phyloP scores from a whole-genome alignment of 768 basidiomycete species.

The Tremella yokohamensis region DNA sequence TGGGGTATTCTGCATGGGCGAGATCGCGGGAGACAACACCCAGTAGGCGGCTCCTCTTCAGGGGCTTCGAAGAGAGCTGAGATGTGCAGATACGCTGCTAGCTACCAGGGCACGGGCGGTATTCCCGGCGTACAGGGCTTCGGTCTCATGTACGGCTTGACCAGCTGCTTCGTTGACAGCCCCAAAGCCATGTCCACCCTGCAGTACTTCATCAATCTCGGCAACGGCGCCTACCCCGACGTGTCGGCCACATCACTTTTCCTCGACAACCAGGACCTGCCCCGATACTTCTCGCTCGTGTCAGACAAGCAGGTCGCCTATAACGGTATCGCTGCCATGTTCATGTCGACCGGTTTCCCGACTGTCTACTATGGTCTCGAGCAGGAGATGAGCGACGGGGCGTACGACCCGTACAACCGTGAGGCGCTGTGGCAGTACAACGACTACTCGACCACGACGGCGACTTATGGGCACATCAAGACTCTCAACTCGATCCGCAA shows the following conservation, averaged over 20 bases:
- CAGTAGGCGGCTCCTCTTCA: slow-evolving; percentile 4
- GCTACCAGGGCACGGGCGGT: slow-evolving; percentile 25
- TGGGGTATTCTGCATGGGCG: slow-evolving; percentile 39
- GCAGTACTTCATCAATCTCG: slow-evolving; percentile 13
- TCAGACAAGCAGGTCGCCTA: slow-evolving; percentile 23
- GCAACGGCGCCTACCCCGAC: slow-evolving; percentile 13
- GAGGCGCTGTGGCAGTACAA: slow-evolving; percentile 37
- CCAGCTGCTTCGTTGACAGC: slow-evolving; percentile 14
- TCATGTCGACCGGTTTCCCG: slow-evolving; percentile 38
- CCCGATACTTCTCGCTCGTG: slow-evolving; percentile 34
- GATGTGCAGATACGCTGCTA: slow-evolving; percentile 18
- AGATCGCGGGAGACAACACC: slow-evolving; percentile 27
- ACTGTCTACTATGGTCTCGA: slow-evolving; percentile 42
- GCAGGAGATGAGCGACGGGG: slow-evolving; percentile 31
- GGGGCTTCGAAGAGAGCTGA: slow-evolving; percentile 2
- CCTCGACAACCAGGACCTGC: slow-evolving; percentile 43
- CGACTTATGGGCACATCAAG: slow-evolving; percentile 26
- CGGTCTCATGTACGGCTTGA: slow-evolving; percentile 34
- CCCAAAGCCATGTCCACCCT: slow-evolving; percentile 14
- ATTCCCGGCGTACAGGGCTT: slow-evolving; percentile 40
- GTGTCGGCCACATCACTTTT: slow-evolving; percentile 12
- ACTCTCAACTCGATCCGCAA: slow-evolving; percentile 36
- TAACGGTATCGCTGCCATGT: slow-evolving; percentile 33
- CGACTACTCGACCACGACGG: slow-evolving; percentile 25
- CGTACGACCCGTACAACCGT: slow-evolving; percentile 32